These are phyloP conservation scores for Tulasnella sp. DNA, from an alignment of 768 basidiomycete species.

Conservation along the genomic window DNA sequence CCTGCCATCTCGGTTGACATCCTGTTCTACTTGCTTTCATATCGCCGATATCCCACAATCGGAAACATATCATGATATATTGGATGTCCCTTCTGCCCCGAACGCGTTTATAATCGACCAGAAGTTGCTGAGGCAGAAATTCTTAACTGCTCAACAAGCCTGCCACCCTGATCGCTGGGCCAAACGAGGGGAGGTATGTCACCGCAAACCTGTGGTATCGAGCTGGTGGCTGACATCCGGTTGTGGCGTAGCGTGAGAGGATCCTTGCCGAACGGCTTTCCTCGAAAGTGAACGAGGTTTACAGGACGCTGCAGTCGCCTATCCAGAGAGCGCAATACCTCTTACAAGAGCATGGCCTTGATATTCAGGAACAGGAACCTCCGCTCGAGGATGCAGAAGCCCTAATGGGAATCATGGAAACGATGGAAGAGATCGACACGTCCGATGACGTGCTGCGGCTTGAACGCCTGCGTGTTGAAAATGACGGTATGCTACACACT, in stretches of 20 bases:
- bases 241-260: slow-evolving; percentile 36
- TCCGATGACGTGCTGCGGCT: neutral
- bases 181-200: slow-evolving; percentile 44
- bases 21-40: neutral
- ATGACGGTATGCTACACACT: slow-evolving; percentile 44
- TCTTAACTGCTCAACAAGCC: slow-evolving; percentile 56
- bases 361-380: slow-evolving; percentile 50
- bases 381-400: slow-evolving; percentile 57
- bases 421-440: slow-evolving; percentile 36
- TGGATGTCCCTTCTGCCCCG: slow-evolving; percentile 25
- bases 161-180: slow-evolving; percentile 86
- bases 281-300: slow-evolving; percentile 69
- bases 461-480: slow-evolving; percentile 27
- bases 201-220: slow-evolving; percentile 12
- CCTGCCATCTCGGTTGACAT: neutral
- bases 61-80: slow-evolving; percentile 7
- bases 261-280: slow-evolving; percentile 55
- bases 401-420: slow-evolving; percentile 66
- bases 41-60: neutral
- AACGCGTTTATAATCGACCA: slow-evolving; percentile 64
- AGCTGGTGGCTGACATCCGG: neutral
- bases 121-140: slow-evolving; percentile 45
- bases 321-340: slow-evolving; percentile 72
- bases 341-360: slow-evolving; percentile 45
- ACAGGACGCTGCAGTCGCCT: slow-evolving; percentile 61